Base-by-base conservation (phyloP, 2,329 filamentous ascomycete species). In the Botrytis hyacinthi region DNA sequence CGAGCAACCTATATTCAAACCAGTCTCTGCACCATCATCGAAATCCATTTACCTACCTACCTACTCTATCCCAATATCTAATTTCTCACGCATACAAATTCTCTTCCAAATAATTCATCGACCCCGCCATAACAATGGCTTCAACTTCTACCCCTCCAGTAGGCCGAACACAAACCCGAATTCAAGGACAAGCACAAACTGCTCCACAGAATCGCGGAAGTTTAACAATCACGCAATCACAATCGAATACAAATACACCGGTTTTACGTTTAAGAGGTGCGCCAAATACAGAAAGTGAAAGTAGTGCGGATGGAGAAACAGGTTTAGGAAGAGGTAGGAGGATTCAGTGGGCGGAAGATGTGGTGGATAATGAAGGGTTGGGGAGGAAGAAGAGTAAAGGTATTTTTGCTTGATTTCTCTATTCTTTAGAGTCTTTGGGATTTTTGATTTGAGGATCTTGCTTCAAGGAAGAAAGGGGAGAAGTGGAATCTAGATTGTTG, bases 351-450 rank as follows among this genome's bases (percentile, higher is more conserved):
- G 94, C 94, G 10, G 93, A 96, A 80, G 92, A 93, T 80, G 95
- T 98, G 10, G 87, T 99, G 4, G 95, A 99, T 83, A 99, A 99
- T 80, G 96, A 99, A 83, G 94, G 94, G 6, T 87, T 98, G 82
- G 94, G 94, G 12, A 93, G 93, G 83, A 99, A 98, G 85, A 95
- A 90, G 76, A 97, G 93, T 29, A 99, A 99, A 89, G 93, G 94
- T 95, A 62, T 42, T n/a, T n/a, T 82, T 48, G 29, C 74, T 29
- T 48, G 44, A n/a, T 54, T 48, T 59, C 14, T 59, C 48, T 29
- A 3, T 59, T 29, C 35, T 42, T 68, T 40, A 32, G 29, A 42
- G 40, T 46, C 26, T n/a, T 20, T 69, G 37, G 26, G 42, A 16
- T 32, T 40, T 32, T 22, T 57, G 5, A 12, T 29, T 66, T 20